phyloP scores from a whole-genome alignment of 495 filamentous ascomycete genomes.

The Hyaloscypha finlandica region DNA sequence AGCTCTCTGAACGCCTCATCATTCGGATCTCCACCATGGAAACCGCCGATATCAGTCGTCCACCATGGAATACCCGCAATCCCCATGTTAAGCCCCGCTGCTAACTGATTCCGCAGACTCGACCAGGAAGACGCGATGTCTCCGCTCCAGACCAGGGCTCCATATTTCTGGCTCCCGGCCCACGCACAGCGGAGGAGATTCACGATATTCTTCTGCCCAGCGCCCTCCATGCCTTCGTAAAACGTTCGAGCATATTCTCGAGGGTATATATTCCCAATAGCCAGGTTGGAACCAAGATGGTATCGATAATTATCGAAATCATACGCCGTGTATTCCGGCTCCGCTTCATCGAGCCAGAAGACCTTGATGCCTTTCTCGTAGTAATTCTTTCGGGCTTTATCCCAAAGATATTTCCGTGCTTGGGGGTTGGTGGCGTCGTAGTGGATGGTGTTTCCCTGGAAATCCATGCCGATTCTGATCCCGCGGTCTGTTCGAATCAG shows the following conservation, averaged over 20 bases:
- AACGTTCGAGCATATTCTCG: constrained; percentile 55
- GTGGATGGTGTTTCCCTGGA: constrained; percentile 53
- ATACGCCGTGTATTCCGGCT: constrained; percentile 60
- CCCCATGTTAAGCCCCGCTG: constrained; percentile 60
- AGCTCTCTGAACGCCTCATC: constrained; percentile 57
- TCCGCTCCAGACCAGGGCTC: constrained; percentile 60
- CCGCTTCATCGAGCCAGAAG: constrained; percentile 65
- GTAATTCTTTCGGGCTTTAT: constrained; percentile 55
- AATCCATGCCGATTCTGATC: constrained; percentile 52
- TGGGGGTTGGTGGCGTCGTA: constrained; percentile 58
- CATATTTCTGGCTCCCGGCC: constrained; percentile 61
- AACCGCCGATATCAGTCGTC: constrained; percentile 52
- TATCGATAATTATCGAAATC: constrained; percentile 63
- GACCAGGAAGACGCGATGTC: constrained; percentile 59
- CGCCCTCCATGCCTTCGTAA: constrained; percentile 54
- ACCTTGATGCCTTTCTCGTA: constrained; percentile 56
- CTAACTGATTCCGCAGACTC: constrained; percentile 55
- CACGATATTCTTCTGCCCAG: constrained; percentile 44
- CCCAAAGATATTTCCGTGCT: constrained; percentile 54
- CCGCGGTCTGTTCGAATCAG: constrained; percentile 57
- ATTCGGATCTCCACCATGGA: constrained; percentile 56
- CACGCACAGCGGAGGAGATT: constrained; percentile 61
- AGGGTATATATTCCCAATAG: constrained; percentile 58
- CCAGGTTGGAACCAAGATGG: constrained; percentile 50
- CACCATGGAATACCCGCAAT: constrained; percentile 57